Conservation (phyloP, 2,329 filamentous ascomycete genomes). For the Sclerotinia nivalis region DNA sequence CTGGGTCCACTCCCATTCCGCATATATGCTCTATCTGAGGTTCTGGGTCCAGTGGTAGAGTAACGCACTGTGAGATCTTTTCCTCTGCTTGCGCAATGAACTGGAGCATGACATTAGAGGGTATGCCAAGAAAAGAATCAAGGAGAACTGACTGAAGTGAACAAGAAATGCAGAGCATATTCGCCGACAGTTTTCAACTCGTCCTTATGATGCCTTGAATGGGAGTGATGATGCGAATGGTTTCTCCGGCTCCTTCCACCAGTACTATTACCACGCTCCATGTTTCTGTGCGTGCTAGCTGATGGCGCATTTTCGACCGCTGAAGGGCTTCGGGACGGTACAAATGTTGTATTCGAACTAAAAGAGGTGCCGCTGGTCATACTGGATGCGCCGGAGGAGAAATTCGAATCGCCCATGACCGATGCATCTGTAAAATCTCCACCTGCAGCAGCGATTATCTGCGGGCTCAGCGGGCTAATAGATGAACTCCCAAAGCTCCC, state of each 20-base stretch:
- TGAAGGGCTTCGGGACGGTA: conserved; percentile 44
- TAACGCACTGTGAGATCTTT: conserved; percentile 87
- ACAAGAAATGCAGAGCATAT: conserved; percentile 93
- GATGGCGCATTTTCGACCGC: conserved; percentile 48
- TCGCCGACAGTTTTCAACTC: conserved; percentile 95
- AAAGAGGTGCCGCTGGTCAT: conserved; percentile 38
- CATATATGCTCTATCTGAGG: conserved; percentile 87
- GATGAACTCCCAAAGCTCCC: conserved; percentile 79
- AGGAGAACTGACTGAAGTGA: conserved; percentile 71
- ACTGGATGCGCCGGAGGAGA: conserved; percentile 34
- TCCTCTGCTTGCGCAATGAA: conserved; percentile 97
- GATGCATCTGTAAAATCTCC: conserved; percentile 39
- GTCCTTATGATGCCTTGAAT: conserved; percentile 64
- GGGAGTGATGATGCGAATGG: conserved; percentile 66
- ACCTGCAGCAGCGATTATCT: conserved; percentile 73
- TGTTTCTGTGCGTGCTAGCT: conserved; percentile 52
- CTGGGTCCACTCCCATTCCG: conserved; percentile 81
- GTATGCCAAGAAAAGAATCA: conserved; percentile 11
- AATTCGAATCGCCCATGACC: conserved; percentile 38
- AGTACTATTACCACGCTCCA: conserved; percentile 63
- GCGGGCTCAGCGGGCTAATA: conserved; percentile 82
- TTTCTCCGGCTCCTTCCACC: conserved; percentile 65
- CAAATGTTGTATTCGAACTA: conserved; percentile 37
- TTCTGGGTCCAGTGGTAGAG: conserved; percentile 75
- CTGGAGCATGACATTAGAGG: conserved; percentile 46